Evolutionary conservation across 2,329 filamentous ascomycete species (phyloP).

Genomic region (Penicillium oxalicum): DNA sequence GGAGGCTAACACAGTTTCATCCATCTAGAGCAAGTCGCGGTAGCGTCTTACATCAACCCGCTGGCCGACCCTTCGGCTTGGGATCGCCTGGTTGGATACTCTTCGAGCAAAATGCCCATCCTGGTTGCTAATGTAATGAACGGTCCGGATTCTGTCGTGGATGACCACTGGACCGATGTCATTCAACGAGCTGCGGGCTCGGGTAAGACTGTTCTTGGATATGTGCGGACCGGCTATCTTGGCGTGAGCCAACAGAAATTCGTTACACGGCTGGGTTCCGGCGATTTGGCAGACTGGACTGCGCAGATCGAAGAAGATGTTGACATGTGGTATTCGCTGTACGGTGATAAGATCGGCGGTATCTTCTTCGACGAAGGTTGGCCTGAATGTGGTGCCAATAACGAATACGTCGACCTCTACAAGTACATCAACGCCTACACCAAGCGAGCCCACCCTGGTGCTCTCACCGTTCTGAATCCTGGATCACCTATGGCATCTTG

Average conservation of each 20-base stretch:
- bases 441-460: constrained; percentile 13
- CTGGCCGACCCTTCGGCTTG: constrained; percentile 12
- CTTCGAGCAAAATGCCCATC: constrained; percentile 8
- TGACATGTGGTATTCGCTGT: constrained; percentile 18
- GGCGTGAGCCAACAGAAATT: constrained; percentile 13
- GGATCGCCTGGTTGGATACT: constrained; percentile 13
- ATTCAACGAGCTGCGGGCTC: constrained; percentile 6
- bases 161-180: constrained; percentile 8
- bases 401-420: constrained; percentile 26
- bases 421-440: constrained; percentile 16
- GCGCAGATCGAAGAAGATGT: constrained; percentile 15
- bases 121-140: constrained; percentile 17
- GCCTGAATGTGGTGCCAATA: constrained; percentile 23
- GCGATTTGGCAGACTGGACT: constrained; percentile 9
- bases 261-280: constrained; percentile 10
- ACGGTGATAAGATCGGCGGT: constrained; percentile 22
- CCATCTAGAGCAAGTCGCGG: constrained; percentile 10
- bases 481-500: constrained; percentile 19
- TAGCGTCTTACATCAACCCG: constrained; percentile 19
- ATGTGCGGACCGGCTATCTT: constrained; percentile 17
- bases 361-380: constrained; percentile 33
- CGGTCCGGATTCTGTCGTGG: constrained; percentile 10
- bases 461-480: constrained; percentile 14
- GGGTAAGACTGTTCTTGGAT: constrained; percentile 15
- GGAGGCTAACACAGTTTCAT: neutral